A percentile compares a stretch with the other conserved stretches of the same genome.
Evolutionary conservation across 2,329 filamentous ascomycete genomes (phyloP).

Genomic region (Cladophialophora exuberans): DNA sequence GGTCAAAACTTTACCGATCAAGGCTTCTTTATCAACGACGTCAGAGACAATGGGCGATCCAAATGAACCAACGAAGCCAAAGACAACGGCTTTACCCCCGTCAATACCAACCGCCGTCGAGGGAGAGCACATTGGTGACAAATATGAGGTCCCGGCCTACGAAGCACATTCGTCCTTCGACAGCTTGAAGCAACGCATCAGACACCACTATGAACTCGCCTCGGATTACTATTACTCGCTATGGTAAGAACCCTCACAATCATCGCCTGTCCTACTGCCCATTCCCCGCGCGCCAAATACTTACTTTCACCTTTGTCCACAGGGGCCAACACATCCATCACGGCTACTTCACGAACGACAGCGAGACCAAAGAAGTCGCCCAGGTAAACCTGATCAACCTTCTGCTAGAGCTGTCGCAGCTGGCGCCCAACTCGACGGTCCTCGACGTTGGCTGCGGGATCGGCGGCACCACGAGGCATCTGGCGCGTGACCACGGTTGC

Average conservation of each 20-base stretch:
- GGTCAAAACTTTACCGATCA: not conserved
- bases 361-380: slow-evolving; percentile 60
- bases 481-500: slow-evolving; percentile 57
- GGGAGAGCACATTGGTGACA: slow-evolving; percentile 21
- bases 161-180: slow-evolving; percentile 29
- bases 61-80: not conserved
- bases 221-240: slow-evolving; percentile 65
- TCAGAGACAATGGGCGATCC: slow-evolving; percentile 13
- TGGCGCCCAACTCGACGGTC: slow-evolving; percentile 44
- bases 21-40: too few species aligned
- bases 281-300: slow-evolving; percentile 5
- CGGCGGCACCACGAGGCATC: slow-evolving; percentile 61
- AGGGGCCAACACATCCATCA: slow-evolving; percentile 69
- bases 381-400: slow-evolving; percentile 62
- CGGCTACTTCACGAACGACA: slow-evolving; percentile 58
- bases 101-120: not conserved
- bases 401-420: slow-evolving; percentile 53
- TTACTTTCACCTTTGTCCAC: not conserved
- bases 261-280: not conserved
- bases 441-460: slow-evolving; percentile 66
- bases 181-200: slow-evolving; percentile 61
- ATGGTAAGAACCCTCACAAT: slow-evolving; percentile 48
- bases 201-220: slow-evolving; percentile 63
- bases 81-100: not conserved
- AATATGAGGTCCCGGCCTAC: slow-evolving; percentile 30